Evolutionary conservation across 352 stramenopile species (phyloP), one percentile per base, ranked within the genome.

Genomic region (Albugo candida): DNA sequence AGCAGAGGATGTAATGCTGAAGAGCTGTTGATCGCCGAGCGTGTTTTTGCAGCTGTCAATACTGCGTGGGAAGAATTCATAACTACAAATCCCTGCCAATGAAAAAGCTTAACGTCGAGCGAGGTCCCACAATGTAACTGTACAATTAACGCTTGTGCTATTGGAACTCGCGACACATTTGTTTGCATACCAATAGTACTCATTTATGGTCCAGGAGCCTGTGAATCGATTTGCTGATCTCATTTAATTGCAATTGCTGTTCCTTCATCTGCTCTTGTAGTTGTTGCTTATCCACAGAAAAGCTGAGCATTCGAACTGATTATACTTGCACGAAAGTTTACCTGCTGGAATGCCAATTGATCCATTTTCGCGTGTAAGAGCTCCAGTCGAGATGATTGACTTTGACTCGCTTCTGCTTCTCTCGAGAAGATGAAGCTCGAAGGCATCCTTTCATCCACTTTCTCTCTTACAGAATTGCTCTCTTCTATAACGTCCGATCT

Each of bases 11-110:
- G 78, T 47, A 86, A 73, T 14, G 65, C 82, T 37, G 81, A 95
- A 53, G 77, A 94, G 35, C 59, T 92, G 45, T 65, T 94, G 35
- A 91, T 95, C 35, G 81, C 83, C 20, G 83, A 95, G 58, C 74
- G 82, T 51, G 76, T 93, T 21, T 95, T 94, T 50, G 76, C 86
- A 18, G 78, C 77, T 19, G 58, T 95, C 18, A 95, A 93, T 60
- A 91, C 76, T 47, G 82, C 82, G 18, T 95, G 74, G 74, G 74
- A 89, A 39, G 74, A 87, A n/a, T 89, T 89, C 39, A 60, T 67
- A 50, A 82, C 81, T 48, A 62, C 65, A 18, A 85, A 85, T 52
- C 59, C 69, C 47, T 81, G 24, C 24, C 8, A 31, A 31, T 31
- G 24, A 31, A 8, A 31, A 31, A 10, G 3, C 8, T 3, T 31